phyloP scores from a whole-genome alignment of 768 basidiomycete species.

The Amanita molliuscula region DNA sequence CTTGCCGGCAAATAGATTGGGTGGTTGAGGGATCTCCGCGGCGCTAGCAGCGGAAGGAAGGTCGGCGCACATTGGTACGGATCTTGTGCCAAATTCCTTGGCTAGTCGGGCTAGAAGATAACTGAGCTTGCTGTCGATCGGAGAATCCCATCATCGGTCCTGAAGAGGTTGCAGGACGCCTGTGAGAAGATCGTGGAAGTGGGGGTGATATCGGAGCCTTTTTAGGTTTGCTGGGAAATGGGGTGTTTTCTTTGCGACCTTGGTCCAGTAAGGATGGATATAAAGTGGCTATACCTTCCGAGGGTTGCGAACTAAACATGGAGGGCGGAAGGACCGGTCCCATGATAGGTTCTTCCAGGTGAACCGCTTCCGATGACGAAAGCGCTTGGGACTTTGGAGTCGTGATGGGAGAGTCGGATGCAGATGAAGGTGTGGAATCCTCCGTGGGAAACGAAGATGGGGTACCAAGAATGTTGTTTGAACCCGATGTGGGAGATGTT shows the following conservation, averaged over 20 bases:
- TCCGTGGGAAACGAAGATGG: neutral
- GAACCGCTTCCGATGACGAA: neutral
- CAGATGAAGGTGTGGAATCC: constrained; percentile 14
- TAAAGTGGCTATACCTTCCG: neutral
- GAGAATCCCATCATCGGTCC: neutral
- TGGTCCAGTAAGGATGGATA: neutral
- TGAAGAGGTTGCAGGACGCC: constrained; percentile 1
- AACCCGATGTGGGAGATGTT: neutral
- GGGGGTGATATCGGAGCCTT: neutral
- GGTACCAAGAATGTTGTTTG: neutral
- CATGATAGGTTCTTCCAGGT: neutral
- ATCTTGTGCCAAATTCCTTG: constrained; percentile 28
- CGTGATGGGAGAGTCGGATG: constrained; percentile 10
- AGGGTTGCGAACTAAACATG: neutral
- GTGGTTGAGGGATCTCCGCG: neutral
- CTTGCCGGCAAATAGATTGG: neutral
- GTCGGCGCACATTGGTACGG: constrained; percentile 20
- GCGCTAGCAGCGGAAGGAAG: constrained; percentile 10
- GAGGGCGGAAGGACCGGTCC: neutral
- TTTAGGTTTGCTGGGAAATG: neutral
- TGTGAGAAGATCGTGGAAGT: neutral
- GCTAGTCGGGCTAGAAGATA: constrained; percentile 7
- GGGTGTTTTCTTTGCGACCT: neutral
- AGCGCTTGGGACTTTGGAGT: constrained; percentile 5
- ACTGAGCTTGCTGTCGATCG: neutral